phyloP scores from a whole-genome alignment of 345 rosid species.

The Laguncularia racemosa region DNA sequence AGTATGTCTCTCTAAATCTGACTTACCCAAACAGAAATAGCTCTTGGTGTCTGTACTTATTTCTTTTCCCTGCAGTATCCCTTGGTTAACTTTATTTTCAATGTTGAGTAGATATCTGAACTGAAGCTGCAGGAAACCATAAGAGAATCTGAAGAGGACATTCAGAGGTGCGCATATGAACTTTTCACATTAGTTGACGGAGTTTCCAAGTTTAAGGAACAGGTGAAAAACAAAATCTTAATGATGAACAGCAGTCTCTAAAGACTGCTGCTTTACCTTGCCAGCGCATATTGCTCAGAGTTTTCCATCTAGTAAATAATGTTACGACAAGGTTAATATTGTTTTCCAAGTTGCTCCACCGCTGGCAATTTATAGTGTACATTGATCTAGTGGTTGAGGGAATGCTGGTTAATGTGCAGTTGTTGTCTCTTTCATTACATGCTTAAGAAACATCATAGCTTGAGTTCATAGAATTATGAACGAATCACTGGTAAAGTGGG shows the following conservation, averaged over 20 bases:
- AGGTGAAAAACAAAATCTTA: constrained; percentile 40
- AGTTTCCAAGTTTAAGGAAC: constrained; percentile 61
- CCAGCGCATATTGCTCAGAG: constrained; percentile 17
- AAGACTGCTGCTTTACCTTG: constrained; percentile 33
- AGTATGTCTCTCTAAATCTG: not conserved
- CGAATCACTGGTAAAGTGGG: too few relatives aligned
- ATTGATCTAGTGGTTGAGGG: too few relatives aligned
- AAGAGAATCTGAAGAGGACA: constrained; percentile 50
- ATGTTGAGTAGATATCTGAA: constrained; percentile 25
- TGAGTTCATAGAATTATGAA: too few relatives aligned
- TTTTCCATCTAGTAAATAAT: too few relatives aligned
- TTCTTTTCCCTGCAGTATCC: not conserved
- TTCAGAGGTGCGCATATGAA: constrained; percentile 38
- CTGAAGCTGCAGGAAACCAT: constrained; percentile 51
- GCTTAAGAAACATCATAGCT: too few relatives aligned
- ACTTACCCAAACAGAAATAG: not conserved
- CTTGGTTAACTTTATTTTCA: not conserved
- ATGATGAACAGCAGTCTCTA: constrained; percentile 39
- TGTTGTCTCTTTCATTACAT: too few relatives aligned
- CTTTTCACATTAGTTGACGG: constrained; percentile 56
- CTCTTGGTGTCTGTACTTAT: not conserved
- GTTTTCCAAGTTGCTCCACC: too few relatives aligned
- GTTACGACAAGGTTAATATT: too few relatives aligned
- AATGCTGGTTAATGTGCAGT: too few relatives aligned
- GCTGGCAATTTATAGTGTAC: too few relatives aligned